phyloP scores from a whole-genome alignment of 1,139 yeast species.

The Sugiyamaella castrensis region DNA sequence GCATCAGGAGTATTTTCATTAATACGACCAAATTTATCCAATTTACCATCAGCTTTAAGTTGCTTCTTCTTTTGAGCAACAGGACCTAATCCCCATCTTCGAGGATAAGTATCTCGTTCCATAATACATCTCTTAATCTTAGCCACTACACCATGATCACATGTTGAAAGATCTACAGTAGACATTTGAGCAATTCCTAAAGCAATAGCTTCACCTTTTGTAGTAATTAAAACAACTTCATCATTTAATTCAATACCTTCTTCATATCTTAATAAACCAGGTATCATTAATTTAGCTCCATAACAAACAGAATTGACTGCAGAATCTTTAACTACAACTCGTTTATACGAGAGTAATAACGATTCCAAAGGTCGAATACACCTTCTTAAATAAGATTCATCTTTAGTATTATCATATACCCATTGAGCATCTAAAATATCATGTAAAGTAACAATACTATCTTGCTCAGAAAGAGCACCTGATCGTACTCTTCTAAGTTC shows the following conservation, averaged over 20 bases:
- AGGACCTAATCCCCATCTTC: slow-evolving; percentile 99
- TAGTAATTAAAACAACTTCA: slow-evolving; percentile 96
- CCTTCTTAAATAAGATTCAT: slow-evolving; percentile 90
- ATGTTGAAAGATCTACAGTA: slow-evolving; percentile 90
- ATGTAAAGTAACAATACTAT: slow-evolving; percentile 90
- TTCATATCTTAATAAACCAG: slow-evolving; percentile 96
- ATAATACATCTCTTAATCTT: slow-evolving; percentile 98
- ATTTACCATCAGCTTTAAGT: slow-evolving; percentile 94
- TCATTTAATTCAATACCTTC: slow-evolving; percentile 96
- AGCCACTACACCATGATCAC: slow-evolving; percentile 99
- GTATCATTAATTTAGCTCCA: slow-evolving; percentile 98
- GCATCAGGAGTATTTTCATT: slow-evolving; percentile 91
- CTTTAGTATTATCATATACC: slow-evolving; percentile 95
- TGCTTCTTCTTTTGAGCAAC: slow-evolving; percentile 98
- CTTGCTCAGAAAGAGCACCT: slow-evolving; percentile 90
- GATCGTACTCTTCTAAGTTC: slow-evolving; percentile 98
- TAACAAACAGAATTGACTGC: slow-evolving; percentile 98
- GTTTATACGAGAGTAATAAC: slow-evolving; percentile 87
- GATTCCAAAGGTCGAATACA: slow-evolving; percentile 95
- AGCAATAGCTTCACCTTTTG: slow-evolving; percentile 99
- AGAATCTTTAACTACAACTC: slow-evolving; percentile 96
- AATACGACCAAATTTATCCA: slow-evolving; percentile 90
- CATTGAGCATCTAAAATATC: slow-evolving; percentile 98
- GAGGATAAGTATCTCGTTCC: slow-evolving; percentile 99
- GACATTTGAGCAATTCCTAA: slow-evolving; percentile 99